Evolutionary conservation across 202 grass and related monocot species (phyloP).

Genomic region (Schoenoplectus triqueter): DNA sequence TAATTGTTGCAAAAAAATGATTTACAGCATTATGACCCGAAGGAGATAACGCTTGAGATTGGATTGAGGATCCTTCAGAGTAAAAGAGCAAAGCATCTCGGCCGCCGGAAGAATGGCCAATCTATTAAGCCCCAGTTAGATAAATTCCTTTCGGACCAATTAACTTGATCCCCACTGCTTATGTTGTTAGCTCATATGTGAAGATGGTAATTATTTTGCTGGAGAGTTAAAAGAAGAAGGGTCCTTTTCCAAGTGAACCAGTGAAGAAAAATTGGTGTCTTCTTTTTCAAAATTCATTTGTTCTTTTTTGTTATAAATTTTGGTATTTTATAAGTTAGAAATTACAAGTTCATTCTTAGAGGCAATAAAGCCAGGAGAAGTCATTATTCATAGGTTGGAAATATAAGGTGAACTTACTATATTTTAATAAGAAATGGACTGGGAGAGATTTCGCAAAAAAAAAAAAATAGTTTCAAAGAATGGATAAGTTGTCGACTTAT

Average conservation of each 20-base stretch:
- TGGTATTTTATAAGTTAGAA: background rate
- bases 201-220: constrained; percentile 4
- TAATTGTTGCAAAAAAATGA: constrained; percentile 41
- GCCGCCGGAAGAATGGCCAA: constrained; percentile 52
- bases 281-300: background rate
- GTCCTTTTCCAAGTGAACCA: too few species aligned
- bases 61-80: constrained; percentile 71
- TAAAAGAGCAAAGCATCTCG: constrained; percentile 72
- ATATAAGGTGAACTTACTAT: background rate
- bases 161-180: constrained; percentile 48
- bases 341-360: constrained; percentile 4
- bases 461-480: background rate
- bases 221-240: too few species aligned
- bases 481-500: constrained; percentile 30
- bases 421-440: background rate
- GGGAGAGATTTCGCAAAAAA: background rate
- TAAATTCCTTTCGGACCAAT: constrained; percentile 39
- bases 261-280: background rate
- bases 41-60: constrained; percentile 60
- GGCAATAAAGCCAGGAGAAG: background rate
- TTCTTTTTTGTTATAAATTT: background rate
- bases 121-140: background rate
- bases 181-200: background rate
- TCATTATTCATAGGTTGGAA: constrained; percentile 25
- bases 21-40: constrained; percentile 51